Base-by-base conservation (phyloP, 1,139 yeast genomes). In the Scheffersomyces cryptocercus region DNA sequence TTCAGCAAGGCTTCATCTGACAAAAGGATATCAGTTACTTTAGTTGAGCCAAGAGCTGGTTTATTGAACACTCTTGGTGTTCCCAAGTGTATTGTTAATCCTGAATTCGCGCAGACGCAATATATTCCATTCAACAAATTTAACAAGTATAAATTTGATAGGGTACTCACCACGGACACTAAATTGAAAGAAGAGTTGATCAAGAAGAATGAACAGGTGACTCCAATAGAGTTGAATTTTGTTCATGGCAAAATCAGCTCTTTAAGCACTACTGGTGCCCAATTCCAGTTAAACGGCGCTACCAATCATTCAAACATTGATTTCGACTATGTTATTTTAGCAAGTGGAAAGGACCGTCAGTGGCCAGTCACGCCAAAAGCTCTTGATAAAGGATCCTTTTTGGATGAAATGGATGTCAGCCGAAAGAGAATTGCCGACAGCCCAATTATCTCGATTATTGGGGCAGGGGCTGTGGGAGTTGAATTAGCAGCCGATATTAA, bases 311-410 rank as follows among this genome's bases (percentile, higher is more conserved):
- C 62, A n/a, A 50, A 49, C 1, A 56, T 77, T 15, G 59, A 59
- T n/a, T 80, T 77, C 54, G 81, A 78, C 50, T 78, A 74, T 48
- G 73, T 73, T 16, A 62, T 79, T 4, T 55, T 72, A 48, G 81
- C 83, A 3, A 61, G 77, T 3, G 85, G 85, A 1, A 59, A 83
- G 54, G 67, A 75, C 46, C 60, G 84, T 45, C 58, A 62, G 36
- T 79, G 81, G 81, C 85, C 84, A 10, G 70, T 78, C 32, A 77
- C 80, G 16, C 84, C 84, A 0, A 50, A 53, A 28, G 76, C 71
- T 1, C 57, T 49, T 44, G 68, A 66, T 14, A 49, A 46, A 40
- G 61, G 58, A 7, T 50, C 50, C 11, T 73, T 59, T 47, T 35
- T 67, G 35, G 50, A 55, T n/a, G 77, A 73, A 48, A 70, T 73